Conservation (phyloP, 257 asterid species). For the Solanum peruvianum region DNA sequence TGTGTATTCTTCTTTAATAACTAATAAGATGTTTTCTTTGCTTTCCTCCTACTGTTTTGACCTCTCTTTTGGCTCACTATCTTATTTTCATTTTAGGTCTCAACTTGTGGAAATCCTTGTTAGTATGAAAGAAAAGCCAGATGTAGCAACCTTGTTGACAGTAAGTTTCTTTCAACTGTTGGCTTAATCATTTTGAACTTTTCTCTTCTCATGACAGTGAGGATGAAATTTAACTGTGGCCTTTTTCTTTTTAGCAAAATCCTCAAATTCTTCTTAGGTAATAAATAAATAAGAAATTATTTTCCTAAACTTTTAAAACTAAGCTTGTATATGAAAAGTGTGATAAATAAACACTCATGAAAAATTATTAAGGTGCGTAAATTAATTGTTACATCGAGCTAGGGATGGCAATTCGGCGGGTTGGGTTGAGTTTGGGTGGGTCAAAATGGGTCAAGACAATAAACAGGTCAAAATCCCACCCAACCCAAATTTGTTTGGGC, state of each 20-base stretch:
- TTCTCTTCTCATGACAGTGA: background rate
- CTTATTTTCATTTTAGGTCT: slow-evolving; percentile 11
- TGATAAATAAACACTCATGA: background rate
- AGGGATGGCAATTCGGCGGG: background rate
- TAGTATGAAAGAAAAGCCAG: slow-evolving; percentile 91
- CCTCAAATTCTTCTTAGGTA: background rate
- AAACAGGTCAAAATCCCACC: background rate
- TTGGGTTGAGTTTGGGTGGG: background rate
- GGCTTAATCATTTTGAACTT: background rate
- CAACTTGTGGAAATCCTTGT: slow-evolving; percentile 86
- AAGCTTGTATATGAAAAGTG: background rate
- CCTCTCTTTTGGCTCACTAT: background rate
- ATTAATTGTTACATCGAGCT: background rate
- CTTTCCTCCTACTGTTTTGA: background rate
- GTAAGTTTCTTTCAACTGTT: slow-evolving; percentile 22
- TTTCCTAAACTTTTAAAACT: background rate
- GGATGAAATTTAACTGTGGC: background rate
- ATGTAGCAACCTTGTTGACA: slow-evolving; percentile 73
- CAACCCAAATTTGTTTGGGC: background rate
- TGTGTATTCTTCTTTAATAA: background rate
- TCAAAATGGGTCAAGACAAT: background rate
- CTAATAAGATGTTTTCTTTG: background rate
- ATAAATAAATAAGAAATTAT: background rate
- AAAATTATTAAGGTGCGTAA: background rate
- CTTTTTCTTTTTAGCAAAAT: background rate